phyloP scores from a whole-genome alignment of 176 grass and related monocot genomes.

The Paspalum vaginatum region DNA sequence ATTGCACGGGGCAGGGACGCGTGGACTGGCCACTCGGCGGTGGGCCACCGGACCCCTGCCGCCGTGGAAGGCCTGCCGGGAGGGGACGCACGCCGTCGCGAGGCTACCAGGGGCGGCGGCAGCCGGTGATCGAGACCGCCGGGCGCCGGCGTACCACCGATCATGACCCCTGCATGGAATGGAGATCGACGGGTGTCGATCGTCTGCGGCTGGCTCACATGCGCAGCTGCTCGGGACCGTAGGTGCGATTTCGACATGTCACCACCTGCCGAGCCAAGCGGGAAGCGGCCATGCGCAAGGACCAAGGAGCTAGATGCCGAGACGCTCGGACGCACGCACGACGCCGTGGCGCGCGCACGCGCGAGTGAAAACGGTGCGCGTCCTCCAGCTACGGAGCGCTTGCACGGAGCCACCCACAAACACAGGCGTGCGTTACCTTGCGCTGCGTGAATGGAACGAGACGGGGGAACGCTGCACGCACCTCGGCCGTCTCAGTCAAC shows the following conservation, averaged over 20 bases:
- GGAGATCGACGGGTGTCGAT: background rate
- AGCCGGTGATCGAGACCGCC: background rate
- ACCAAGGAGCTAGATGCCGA: background rate
- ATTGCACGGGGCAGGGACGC: background rate
- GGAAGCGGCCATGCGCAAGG: background rate
- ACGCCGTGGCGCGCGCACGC: no score
- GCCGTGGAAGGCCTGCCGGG: conserved; percentile 40
- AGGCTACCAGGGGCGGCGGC: background rate
- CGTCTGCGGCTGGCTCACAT: background rate
- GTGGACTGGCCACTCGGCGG: conserved; percentile 7
- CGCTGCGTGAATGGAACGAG: no score
- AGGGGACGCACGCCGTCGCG: conserved; percentile 4
- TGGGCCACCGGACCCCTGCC: conserved; percentile 10
- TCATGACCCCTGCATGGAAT: background rate
- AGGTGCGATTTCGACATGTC: conserved; percentile 6
- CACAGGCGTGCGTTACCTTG: no score
- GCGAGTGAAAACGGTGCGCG: background rate
- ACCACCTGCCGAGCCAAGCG: background rate
- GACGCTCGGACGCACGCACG: no score
- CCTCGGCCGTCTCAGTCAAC: background rate
- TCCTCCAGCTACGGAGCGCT: background rate
- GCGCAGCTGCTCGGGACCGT: background rate
- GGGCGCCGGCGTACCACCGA: no score
- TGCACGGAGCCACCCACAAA: no score
- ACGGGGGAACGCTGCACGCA: background rate